Base-by-base conservation (phyloP, 2,329 filamentous ascomycete species). In the Lachnellula cervina region DNA sequence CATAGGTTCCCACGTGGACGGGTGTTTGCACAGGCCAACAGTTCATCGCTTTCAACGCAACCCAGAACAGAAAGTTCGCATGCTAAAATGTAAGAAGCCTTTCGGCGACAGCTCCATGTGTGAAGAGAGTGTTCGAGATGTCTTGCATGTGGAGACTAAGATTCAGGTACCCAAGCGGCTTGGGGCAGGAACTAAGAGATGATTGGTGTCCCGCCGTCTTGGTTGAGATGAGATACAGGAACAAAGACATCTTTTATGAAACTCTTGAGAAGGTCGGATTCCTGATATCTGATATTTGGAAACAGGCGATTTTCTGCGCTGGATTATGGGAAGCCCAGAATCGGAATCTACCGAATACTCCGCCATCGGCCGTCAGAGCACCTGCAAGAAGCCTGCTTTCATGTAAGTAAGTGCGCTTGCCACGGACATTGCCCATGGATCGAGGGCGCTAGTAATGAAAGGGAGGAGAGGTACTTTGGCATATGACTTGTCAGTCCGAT, bases 1-100 rank as follows among this genome's bases (percentile, higher is more conserved):
- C 28, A 32, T 32, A 4, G 8, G 11, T 2, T 11, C 11, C 28
- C 40, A 50, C 32, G 28, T 40, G 44, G 44, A 19, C 19, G 28
- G 16, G 28, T 32, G 40, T 28, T 54, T 56, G 56, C 56, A 58
- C 56, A 53, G 52, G 40, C 56, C 56, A 56, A 17, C 40, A 32
- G 56, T 58, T 58, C 56, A 17, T 51, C 49, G 25, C 40, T 48
- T 52, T 48, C 46, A 19, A 23, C 11, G 17, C 42, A 21, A 23
- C 11, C 8, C 42, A 21, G 5, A 19, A 2, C 28, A 19, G 42
- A 13, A 19, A 14, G 11, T 44, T 44, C n/a, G 16, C 11, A 23
- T 13, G 11, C 7, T 21, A 3, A 19, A 16, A 23, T 44, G n/a
- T 21, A 13, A 21, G 17, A 21, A 23, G 21, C 42, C 17, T 44